Evolutionary conservation across 2,329 filamentous ascomycete species (phyloP).

Genomic region (Penicillium palitans): DNA sequence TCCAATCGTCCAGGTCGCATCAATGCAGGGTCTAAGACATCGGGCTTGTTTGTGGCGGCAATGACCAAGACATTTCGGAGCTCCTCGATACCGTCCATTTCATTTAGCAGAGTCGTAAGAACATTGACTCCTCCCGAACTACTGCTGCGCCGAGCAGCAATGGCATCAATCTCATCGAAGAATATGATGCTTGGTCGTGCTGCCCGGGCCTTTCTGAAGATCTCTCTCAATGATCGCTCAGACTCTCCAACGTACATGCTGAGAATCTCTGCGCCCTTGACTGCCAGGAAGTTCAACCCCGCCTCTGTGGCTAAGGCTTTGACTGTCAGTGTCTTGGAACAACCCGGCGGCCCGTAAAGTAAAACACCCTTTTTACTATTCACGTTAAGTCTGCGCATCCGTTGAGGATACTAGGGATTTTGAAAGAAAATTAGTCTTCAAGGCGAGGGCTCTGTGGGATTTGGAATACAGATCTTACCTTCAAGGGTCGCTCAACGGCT

Average conservation of each 20-base stretch:
- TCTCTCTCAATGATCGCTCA: slow-evolving; percentile 77
- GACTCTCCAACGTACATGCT: slow-evolving; percentile 98
- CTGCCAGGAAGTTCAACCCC: slow-evolving; percentile 87
- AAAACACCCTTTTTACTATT: slow-evolving; percentile 77
- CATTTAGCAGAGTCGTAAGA: slow-evolving; percentile 83
- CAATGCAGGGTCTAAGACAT: slow-evolving; percentile 80
- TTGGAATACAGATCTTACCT: slow-evolving; percentile 38
- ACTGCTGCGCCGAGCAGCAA: slow-evolving; percentile 61
- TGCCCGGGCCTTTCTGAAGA: slow-evolving; percentile 82
- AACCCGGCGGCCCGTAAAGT: slow-evolving; percentile 89
- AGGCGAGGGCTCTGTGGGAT: no score
- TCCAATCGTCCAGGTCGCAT: slow-evolving; percentile 85
- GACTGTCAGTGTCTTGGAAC: slow-evolving; percentile 89
- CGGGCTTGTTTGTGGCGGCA: slow-evolving; percentile 87
- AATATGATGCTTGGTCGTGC: slow-evolving; percentile 91
- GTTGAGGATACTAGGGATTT: slow-evolving; percentile 47
- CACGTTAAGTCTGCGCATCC: slow-evolving; percentile 52
- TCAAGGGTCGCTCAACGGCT: slow-evolving; percentile 60
- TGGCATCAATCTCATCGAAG: slow-evolving; percentile 94
- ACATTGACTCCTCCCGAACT: slow-evolving; percentile 68
- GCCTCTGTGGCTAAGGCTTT: slow-evolving; percentile 90
- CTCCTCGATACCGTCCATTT: slow-evolving; percentile 92
- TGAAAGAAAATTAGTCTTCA: slow-evolving; percentile 10
- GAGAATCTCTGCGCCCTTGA: slow-evolving; percentile 89
- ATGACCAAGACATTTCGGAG: slow-evolving; percentile 81